Base-by-base conservation (phyloP, 108 stramenopile genomes). In the Pseudonitzschia multiseries region DNA sequence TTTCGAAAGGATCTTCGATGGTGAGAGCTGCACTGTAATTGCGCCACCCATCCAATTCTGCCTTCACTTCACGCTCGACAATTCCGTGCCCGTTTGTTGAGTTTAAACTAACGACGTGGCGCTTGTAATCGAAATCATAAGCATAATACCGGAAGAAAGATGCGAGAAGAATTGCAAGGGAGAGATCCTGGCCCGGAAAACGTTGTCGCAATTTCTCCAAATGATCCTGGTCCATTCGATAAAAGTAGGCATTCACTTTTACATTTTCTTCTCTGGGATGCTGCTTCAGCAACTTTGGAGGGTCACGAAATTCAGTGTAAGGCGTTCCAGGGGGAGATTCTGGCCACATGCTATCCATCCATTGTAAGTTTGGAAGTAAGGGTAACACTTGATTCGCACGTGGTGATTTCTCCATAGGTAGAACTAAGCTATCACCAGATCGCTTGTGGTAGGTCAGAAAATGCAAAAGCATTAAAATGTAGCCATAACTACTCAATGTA, bases 1-100 rank as follows among this genome's bases (percentile, higher is more conserved):
- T 95, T 79, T 99, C 99, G 84, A 99, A 99, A 13, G 99, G 99
- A 78, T 99, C 99, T 88, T 99, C 98, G 46, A 99, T 96, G 27
- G 96, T 95, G 42, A 99, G 79, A 54, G 92, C 89, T 24, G 73
- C 89, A 57, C 79, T 85, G 78, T 93, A 90, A 64, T 87, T 77
- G 52, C 89, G 83, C 98, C 98, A 99, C 63, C 96, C 92, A 81
- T 96, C 90, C 9, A 89, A 71, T 85, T 99, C 98, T 44, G 95
- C 95, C 75, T 98, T 99, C 27, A 83, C 71, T 75, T 93, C 91
- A 65, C 93, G 90, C 70, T 93, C 89, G 51, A 94, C 71, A 0
- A 87, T 20, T 31, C 92, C 88, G 33, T 74, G 75, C 31, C 59
- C 43, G 20, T 64, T 64, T 46, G 78, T 83, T 10, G 81, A 81